Conservation (phyloP, 2,329 filamentous ascomycete genomes). For the Exophiala spinifera region DNA sequence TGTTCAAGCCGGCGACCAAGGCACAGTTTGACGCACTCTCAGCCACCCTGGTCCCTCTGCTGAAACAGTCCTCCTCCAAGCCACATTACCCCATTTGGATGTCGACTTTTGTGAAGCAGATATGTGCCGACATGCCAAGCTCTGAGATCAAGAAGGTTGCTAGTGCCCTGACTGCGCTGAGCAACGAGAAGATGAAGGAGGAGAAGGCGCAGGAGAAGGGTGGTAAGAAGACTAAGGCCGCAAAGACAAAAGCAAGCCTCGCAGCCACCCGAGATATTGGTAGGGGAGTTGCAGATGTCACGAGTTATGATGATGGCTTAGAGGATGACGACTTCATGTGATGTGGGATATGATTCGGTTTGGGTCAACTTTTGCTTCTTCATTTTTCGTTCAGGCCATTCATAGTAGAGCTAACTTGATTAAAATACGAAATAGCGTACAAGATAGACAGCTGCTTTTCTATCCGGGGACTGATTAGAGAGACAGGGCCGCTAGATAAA, state of each 20-base stretch:
- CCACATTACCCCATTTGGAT: slow-evolving; percentile 86
- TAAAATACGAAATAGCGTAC: background rate
- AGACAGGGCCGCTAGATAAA: background rate
- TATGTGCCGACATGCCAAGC: slow-evolving; percentile 81
- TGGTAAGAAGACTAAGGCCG: slow-evolving; percentile 94
- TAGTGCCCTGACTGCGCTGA: slow-evolving; percentile 78
- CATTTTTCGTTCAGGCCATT: slow-evolving; percentile 13
- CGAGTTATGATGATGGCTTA: slow-evolving; percentile 77
- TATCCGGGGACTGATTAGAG: background rate
- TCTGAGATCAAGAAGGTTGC: slow-evolving; percentile 96
- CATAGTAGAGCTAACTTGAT: slow-evolving; percentile 9
- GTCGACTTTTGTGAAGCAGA: slow-evolving; percentile 83
- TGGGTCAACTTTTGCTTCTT: background rate
- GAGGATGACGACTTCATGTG: slow-evolving; percentile 56
- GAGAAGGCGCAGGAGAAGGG: slow-evolving; percentile 93
- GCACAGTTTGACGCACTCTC: slow-evolving; percentile 78
- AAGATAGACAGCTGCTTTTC: slow-evolving; percentile 3
- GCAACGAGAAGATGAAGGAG: slow-evolving; percentile 98
- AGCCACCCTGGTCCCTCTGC: slow-evolving; percentile 72
- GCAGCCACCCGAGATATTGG: slow-evolving; percentile 56
- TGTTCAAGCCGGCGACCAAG: slow-evolving; percentile 90
- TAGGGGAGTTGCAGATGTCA: slow-evolving; percentile 64
- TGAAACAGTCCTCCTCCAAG: slow-evolving; percentile 75
- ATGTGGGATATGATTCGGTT: slow-evolving; percentile 17
- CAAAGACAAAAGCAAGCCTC: slow-evolving; percentile 88